phyloP scores from a whole-genome alignment of 2,329 filamentous ascomycete species.

The Phialocephala sp. region DNA sequence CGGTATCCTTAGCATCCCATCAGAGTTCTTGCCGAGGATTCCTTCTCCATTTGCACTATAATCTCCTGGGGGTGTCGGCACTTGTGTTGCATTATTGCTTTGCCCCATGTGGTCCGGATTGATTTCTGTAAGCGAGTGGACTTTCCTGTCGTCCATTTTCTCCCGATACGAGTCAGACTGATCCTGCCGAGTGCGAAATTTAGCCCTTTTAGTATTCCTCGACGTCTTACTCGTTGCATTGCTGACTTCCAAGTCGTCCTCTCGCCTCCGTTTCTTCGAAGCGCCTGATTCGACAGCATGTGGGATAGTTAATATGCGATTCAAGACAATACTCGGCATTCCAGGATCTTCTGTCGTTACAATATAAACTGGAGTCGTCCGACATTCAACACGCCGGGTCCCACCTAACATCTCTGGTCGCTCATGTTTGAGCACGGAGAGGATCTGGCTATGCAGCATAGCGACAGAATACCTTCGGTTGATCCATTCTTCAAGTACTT shows the following conservation, averaged over 20 bases:
- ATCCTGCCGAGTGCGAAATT: no score
- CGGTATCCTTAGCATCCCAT: slow-evolving; percentile 43
- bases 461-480: slow-evolving; percentile 31
- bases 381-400: slow-evolving; percentile 6
- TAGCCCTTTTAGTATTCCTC: not conserved
- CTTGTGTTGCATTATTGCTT: not conserved
- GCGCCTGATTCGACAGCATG: not conserved
- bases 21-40: slow-evolving; percentile 1
- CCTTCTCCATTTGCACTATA: not conserved
- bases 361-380: slow-evolving; percentile 25
- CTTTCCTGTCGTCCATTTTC: not conserved
- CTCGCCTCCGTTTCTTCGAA: not conserved
- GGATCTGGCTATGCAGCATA: slow-evolving; percentile 35
- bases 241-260: not conserved
- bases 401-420: slow-evolving; percentile 12
- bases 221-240: not conserved
- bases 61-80: not conserved
- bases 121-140: not conserved
- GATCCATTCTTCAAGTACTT: slow-evolving; percentile 33
- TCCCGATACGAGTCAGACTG: not conserved
- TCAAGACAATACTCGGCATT: slow-evolving; percentile 23
- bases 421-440: slow-evolving; percentile 23
- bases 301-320: not conserved
- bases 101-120: not conserved
- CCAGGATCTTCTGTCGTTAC: slow-evolving; percentile 22